phyloP scores from a whole-genome alignment of 805 yeast genomes.

The Lachancea thermotolerans region DNA sequence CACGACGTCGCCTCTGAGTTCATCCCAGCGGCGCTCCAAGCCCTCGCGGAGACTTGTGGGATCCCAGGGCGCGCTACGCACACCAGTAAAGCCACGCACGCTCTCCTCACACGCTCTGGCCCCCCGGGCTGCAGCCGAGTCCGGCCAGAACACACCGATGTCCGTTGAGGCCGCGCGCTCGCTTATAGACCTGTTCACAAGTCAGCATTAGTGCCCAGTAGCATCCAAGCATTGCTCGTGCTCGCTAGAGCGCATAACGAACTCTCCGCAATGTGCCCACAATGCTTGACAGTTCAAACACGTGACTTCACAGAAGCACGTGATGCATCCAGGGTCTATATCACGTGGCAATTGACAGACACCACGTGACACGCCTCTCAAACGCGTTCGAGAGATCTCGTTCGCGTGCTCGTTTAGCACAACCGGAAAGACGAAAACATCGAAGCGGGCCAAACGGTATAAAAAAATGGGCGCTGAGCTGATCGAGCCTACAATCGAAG shows the following conservation, averaged over 20 bases:
- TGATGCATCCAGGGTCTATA: no score
- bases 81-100: conserved; percentile 4
- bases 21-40: neutral
- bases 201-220: conserved; percentile 10
- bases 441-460: no score
- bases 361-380: no score
- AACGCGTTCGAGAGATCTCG: no score
- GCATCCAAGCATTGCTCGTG: neutral
- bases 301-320: no score
- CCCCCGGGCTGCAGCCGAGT: neutral
- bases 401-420: no score
- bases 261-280: no score
- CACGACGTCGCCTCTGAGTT: neutral
- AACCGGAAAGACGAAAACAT: no score
- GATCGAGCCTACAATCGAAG: no score
- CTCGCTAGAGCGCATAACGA: neutral
- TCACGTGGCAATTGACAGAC: no score
- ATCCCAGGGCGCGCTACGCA: conserved; percentile 6
- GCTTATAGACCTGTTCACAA: conserved; percentile 27
- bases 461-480: no score
- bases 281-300: no score
- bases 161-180: conserved; percentile 34
- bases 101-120: neutral
- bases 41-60: conserved; percentile 3
- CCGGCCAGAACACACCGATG: conserved; percentile 26